Percentiles rank a stretch among this genome's conserved stretches.
These are phyloP conservation scores for Neoascochyta sp. DNA, from an alignment of 2,329 filamentous ascomycete species.

Conservation along the genomic window DNA sequence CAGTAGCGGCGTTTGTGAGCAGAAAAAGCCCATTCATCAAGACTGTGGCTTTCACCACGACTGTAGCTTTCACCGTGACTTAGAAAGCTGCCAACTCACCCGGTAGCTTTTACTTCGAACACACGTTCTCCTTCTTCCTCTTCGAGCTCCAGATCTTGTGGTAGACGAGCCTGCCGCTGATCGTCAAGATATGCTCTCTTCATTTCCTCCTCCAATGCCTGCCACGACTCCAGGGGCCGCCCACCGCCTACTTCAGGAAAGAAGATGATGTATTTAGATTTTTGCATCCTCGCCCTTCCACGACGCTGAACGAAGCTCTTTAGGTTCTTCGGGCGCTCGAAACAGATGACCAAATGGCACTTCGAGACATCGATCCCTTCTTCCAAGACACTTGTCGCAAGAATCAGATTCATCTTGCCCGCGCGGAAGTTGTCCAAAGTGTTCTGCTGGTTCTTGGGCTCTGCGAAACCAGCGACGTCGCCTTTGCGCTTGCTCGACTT, in stretches of 20 bases:
- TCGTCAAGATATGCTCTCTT: slow-evolving; percentile 65
- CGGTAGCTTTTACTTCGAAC: slow-evolving; percentile 23
- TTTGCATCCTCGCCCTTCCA: slow-evolving; percentile 57
- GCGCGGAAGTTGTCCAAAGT: slow-evolving; percentile 53
- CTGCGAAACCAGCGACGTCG: slow-evolving; percentile 49
- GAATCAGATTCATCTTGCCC: slow-evolving; percentile 54
- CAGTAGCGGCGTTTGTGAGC: no score
- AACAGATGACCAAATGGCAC: slow-evolving; percentile 63
- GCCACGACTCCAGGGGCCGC: slow-evolving; percentile 54
- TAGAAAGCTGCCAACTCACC: slow-evolving; percentile 17
- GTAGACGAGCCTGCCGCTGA: slow-evolving; percentile 47
- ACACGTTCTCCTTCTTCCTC: slow-evolving; percentile 45
- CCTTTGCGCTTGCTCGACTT: slow-evolving; percentile 41
- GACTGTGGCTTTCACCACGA: no score
- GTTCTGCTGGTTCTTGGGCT: slow-evolving; percentile 47
- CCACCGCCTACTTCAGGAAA: slow-evolving; percentile 34
- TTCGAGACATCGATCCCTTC: slow-evolving; percentile 61
- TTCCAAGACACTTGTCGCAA: slow-evolving; percentile 57
- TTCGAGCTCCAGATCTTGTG: slow-evolving; percentile 45
- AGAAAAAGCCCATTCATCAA: no score
- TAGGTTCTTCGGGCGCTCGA: slow-evolving; percentile 58
- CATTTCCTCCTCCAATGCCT: slow-evolving; percentile 68
- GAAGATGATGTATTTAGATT: slow-evolving; percentile 56
- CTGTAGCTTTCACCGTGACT: no score
- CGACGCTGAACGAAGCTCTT: slow-evolving; percentile 64